Conservation (phyloP, 345 rosid genomes). For the Lepidium didymum region DNA sequence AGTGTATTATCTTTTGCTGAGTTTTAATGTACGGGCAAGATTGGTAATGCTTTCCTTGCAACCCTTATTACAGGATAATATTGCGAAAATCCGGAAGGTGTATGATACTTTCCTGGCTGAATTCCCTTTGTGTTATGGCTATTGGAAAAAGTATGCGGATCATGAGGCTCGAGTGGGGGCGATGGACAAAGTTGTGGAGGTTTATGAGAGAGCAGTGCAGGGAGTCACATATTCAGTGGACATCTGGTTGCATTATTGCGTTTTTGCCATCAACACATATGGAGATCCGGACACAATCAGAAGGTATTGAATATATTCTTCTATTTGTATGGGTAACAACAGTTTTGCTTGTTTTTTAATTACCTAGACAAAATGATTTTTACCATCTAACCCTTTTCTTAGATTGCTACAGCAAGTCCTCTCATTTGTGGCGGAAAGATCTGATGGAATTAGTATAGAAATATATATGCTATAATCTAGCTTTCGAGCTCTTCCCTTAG, state of each 20-base stretch:
- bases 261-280: constrained; percentile 70
- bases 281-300: constrained; percentile 91
- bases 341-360: constrained; percentile 21
- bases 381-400: constrained; percentile 59
- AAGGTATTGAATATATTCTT: constrained; percentile 53
- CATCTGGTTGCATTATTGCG: constrained; percentile 90
- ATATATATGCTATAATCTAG: constrained; percentile 35
- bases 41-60: constrained; percentile 14
- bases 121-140: constrained; percentile 95
- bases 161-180: constrained; percentile 85
- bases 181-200: constrained; percentile 92
- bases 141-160: constrained; percentile 98
- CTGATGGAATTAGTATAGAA: constrained; percentile 51
- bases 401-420: constrained; percentile 65
- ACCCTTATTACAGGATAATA: constrained; percentile 55
- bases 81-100: constrained; percentile 68
- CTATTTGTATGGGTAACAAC: constrained; percentile 27
- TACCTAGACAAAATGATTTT: constrained; percentile 33
- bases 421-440: constrained; percentile 56
- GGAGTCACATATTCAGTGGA: constrained; percentile 98
- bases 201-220: constrained; percentile 86
- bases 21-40: neutral
- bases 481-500: constrained; percentile 28
- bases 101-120: constrained; percentile 92
- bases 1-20: neutral